Conservation (phyloP, 306 rosid species). For the Carpinus viminea region DNA sequence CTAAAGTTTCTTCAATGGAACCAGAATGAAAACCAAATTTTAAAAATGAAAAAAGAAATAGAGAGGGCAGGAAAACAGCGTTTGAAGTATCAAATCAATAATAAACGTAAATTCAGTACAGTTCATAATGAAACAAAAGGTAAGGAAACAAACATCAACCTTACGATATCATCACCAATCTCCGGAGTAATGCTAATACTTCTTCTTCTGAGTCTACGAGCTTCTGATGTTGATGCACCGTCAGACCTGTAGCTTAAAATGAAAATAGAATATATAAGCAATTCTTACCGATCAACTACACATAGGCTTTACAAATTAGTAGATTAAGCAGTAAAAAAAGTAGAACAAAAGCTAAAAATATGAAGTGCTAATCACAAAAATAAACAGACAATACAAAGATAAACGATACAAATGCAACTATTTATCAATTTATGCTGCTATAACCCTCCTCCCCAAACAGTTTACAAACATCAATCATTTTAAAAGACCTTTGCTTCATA, state of each 20-base stretch:
- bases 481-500: background rate
- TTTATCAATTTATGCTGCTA: constrained; percentile 11
- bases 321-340: constrained; percentile 5
- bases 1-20: background rate
- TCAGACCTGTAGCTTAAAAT: constrained; percentile 71
- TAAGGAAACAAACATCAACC: constrained; percentile 57
- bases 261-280: constrained; percentile 27
- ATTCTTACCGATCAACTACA: constrained; percentile 6
- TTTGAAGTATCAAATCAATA: constrained; percentile 4
- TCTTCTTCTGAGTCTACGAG: constrained; percentile 88
- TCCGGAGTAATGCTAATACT: constrained; percentile 99
- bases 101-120: constrained; percentile 12
- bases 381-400: background rate
- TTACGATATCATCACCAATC: constrained; percentile 98
- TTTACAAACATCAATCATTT: background rate
- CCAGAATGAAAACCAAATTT: background rate
- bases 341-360: background rate
- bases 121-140: constrained; percentile 25
- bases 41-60: background rate
- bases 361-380: constrained; percentile 2
- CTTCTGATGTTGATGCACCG: constrained; percentile 75
- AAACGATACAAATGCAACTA: constrained; percentile 14
- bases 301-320: constrained; percentile 13
- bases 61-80: constrained; percentile 1
- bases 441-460: background rate